These are phyloP conservation scores for Zymoseptoria ardabiliae DNA, from an alignment of 2,329 filamentous ascomycete genomes.

Conservation along the genomic window DNA sequence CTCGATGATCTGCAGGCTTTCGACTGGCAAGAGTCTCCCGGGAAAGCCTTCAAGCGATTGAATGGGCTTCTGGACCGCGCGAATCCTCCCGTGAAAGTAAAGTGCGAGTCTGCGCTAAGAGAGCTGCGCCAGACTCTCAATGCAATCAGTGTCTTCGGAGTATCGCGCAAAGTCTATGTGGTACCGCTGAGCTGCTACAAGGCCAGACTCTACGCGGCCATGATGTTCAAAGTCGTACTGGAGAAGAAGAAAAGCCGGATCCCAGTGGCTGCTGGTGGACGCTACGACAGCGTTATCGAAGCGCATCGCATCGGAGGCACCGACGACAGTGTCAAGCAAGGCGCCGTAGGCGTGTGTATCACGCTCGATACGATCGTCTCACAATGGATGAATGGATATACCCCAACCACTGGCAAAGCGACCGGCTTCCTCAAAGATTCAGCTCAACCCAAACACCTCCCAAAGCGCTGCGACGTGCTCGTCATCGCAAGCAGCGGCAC, in stretches of 20 bases:
- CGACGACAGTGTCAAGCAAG: slow-evolving; percentile 35
- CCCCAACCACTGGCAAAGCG: slow-evolving; percentile 12
- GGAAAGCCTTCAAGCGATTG: slow-evolving; percentile 63
- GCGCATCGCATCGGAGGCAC: slow-evolving; percentile 65
- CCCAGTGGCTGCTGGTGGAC: slow-evolving; percentile 86
- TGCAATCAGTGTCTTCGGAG: slow-evolving; percentile 67
- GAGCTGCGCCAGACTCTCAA: slow-evolving; percentile 72
- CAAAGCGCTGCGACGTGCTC: slow-evolving; percentile 65
- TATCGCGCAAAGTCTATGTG: slow-evolving; percentile 73
- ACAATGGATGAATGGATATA: slow-evolving; percentile 42
- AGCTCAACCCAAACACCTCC: slow-evolving; percentile 3
- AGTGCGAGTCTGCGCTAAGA: slow-evolving; percentile 40
- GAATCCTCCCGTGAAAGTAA: slow-evolving; percentile 10
- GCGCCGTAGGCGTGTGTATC: slow-evolving; percentile 82
- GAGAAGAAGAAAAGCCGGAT: slow-evolving; percentile 71
- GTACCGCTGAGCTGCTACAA: slow-evolving; percentile 82
- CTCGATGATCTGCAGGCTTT: slow-evolving; percentile 85
- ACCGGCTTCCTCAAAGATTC: slow-evolving; percentile 13
- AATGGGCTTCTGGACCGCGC: slow-evolving; percentile 48
- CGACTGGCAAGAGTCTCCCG: slow-evolving; percentile 74
- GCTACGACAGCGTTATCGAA: slow-evolving; percentile 83
- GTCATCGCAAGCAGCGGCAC: slow-evolving; percentile 75
- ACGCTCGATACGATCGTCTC: slow-evolving; percentile 76
- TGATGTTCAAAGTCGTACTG: slow-evolving; percentile 85
- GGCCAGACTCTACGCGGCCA: slow-evolving; percentile 77